These are phyloP conservation scores for Suhomyces wounanorum DNA, from an alignment of 1,139 yeast genomes.

Conservation along the genomic window DNA sequence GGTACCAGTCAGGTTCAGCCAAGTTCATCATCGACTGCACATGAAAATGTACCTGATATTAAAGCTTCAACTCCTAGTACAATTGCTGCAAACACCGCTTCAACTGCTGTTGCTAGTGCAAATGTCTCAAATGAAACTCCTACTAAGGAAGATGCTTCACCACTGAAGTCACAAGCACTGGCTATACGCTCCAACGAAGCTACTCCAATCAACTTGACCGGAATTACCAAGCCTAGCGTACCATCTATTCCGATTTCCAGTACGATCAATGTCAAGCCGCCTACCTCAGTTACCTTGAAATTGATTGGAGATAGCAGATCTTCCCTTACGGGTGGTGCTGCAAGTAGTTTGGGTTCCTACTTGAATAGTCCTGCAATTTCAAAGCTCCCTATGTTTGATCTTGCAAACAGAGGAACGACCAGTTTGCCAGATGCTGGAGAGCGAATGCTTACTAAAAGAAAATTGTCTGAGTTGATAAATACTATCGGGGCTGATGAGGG, in stretches of 20 bases:
- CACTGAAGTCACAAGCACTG: conserved; percentile 10
- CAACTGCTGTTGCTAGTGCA: conserved; percentile 7
- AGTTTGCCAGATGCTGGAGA: conserved; percentile 57
- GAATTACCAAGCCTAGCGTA: conserved; percentile 64
- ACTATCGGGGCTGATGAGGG: conserved; percentile 83
- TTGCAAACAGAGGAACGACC: conserved; percentile 49
- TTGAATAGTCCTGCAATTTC: conserved; percentile 72
- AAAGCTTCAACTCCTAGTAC: neutral
- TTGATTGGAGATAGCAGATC: conserved; percentile 62
- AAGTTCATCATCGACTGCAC: conserved; percentile 13
- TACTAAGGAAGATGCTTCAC: conserved; percentile 9
- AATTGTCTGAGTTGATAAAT: conserved; percentile 80
- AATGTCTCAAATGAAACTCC: conserved; percentile 14
- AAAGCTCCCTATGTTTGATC: conserved; percentile 78
- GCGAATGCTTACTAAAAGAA: conserved; percentile 84
- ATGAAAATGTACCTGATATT: conserved; percentile 2
- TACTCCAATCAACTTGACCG: conserved; percentile 36
- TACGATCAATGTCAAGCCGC: conserved; percentile 63
- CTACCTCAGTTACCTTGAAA: conserved; percentile 61
- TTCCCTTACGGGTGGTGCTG: conserved; percentile 82
- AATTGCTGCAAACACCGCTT: conserved; percentile 21
- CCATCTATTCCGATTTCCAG: conserved; percentile 76
- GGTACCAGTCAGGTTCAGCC: conserved; percentile 2
- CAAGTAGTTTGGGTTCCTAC: conserved; percentile 62
- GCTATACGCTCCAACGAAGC: conserved; percentile 17